Conservation (phyloP, 1,284 basidiomycete genomes). For the Kwoniella shivajii region DNA sequence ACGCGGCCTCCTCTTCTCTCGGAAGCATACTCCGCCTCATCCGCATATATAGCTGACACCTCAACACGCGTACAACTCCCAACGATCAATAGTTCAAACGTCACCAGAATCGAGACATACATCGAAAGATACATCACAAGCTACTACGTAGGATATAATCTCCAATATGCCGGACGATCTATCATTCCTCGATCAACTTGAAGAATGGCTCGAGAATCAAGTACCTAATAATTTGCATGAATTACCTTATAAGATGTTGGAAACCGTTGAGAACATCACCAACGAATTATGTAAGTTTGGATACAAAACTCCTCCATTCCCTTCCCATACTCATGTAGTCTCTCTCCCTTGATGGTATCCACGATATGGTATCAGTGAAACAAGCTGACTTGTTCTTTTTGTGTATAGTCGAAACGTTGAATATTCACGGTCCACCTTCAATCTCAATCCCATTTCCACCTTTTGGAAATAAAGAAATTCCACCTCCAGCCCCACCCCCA, state of each 20-base stretch:
- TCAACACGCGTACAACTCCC: no score
- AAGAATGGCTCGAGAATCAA: conserved; percentile 51
- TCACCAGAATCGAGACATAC: background rate
- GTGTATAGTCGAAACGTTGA: conserved; percentile 48
- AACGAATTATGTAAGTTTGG: conserved; percentile 48
- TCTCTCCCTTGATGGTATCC: background rate
- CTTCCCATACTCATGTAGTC: background rate
- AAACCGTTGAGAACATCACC: conserved; percentile 48
- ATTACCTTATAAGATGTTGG: conserved; percentile 48
- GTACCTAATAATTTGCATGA: conserved; percentile 50
- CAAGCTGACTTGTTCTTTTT: no score
- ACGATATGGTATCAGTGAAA: background rate
- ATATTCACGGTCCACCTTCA: conserved; percentile 47
- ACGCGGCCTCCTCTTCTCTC: no score
- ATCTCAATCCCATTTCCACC: conserved; percentile 53
- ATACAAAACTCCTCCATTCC: background rate
- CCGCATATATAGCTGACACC: no score
- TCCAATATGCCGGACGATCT: conserved; percentile 42
- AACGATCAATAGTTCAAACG: no score
- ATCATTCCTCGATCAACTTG: conserved; percentile 49
- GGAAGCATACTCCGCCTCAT: no score
- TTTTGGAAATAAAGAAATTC: conserved; percentile 36
- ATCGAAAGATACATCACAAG: no score
- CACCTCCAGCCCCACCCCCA: conserved; percentile 38
- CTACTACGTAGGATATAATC: no score